These are phyloP conservation scores for Yamadazyma blattariae DNA, from an alignment of 1,139 yeast species.

Conservation along the genomic window DNA sequence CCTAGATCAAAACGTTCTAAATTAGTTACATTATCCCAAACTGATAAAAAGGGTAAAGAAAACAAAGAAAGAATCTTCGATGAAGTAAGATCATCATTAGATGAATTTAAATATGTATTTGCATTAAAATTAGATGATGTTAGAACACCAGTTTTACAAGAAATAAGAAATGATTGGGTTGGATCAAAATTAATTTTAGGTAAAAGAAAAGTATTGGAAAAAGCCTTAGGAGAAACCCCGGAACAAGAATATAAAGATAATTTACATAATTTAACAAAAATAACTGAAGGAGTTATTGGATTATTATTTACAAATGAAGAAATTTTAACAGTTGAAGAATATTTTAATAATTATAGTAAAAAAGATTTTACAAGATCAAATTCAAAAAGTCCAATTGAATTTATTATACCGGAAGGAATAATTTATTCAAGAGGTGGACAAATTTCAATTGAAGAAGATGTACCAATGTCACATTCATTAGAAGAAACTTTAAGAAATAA, in stretches of 20 bases:
- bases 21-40: constrained; percentile 92
- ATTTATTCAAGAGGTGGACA: constrained; percentile 96
- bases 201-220: constrained; percentile 87
- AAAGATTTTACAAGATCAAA: constrained; percentile 91
- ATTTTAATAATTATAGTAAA: constrained; percentile 74
- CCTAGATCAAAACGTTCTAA: constrained; percentile 95
- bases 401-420: constrained; percentile 83
- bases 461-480: constrained; percentile 93
- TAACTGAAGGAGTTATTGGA: constrained; percentile 74
- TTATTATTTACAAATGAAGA: constrained; percentile 83
- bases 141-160: constrained; percentile 93
- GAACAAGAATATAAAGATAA: constrained; percentile 91
- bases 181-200: constrained; percentile 90
- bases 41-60: constrained; percentile 92
- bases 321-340: constrained; percentile 79
- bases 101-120: constrained; percentile 76
- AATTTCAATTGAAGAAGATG: constrained; percentile 84
- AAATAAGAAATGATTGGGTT: constrained; percentile 86
- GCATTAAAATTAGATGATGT: constrained; percentile 86
- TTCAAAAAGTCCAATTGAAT: constrained; percentile 75
- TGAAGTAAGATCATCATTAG: constrained; percentile 81
- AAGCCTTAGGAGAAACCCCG: constrained; percentile 83
- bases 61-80: constrained; percentile 89
- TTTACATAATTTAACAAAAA: constrained; percentile 62
- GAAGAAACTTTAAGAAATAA: constrained; percentile 89